Evolutionary conservation across 305 asterid genomes (phyloP).

Genomic region (Fraxinus latifolia): DNA sequence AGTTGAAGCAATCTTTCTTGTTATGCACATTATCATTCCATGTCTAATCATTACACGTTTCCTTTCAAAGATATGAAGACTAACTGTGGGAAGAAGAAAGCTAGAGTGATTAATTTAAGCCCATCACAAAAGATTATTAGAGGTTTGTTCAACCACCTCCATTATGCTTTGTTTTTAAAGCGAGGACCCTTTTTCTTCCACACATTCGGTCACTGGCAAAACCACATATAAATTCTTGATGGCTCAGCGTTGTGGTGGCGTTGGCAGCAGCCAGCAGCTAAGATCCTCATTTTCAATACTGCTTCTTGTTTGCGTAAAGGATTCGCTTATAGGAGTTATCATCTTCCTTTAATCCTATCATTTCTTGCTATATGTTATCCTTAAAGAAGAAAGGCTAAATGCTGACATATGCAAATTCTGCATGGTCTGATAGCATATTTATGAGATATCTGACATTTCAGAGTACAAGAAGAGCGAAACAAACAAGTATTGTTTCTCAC

Average conservation of each 20-base stretch:
- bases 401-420: constrained; percentile 3
- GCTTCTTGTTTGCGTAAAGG: constrained; percentile 1
- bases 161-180: constrained; percentile 8
- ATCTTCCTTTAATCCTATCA: not conserved
- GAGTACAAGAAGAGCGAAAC: constrained; percentile 69
- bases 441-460: constrained; percentile 36
- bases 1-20: constrained; percentile 14
- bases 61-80: constrained; percentile 48
- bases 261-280: constrained; percentile 10
- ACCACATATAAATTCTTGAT: constrained; percentile 8
- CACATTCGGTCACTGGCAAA: not conserved
- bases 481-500: constrained; percentile 53
- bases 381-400: constrained; percentile 10
- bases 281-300: not conserved
- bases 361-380: not conserved
- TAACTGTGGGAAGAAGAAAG: constrained; percentile 38
- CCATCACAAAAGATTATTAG: constrained; percentile 73
- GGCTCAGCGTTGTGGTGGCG: constrained; percentile 17
- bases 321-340: not conserved
- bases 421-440: constrained; percentile 15
- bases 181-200: not conserved
- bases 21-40: constrained; percentile 16
- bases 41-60: constrained; percentile 19
- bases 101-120: constrained; percentile 44
- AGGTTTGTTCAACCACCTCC: constrained; percentile 47